phyloP scores from a whole-genome alignment of 2,329 filamentous ascomycete genomes.

The Chrysoporthe deuterocubensis region DNA sequence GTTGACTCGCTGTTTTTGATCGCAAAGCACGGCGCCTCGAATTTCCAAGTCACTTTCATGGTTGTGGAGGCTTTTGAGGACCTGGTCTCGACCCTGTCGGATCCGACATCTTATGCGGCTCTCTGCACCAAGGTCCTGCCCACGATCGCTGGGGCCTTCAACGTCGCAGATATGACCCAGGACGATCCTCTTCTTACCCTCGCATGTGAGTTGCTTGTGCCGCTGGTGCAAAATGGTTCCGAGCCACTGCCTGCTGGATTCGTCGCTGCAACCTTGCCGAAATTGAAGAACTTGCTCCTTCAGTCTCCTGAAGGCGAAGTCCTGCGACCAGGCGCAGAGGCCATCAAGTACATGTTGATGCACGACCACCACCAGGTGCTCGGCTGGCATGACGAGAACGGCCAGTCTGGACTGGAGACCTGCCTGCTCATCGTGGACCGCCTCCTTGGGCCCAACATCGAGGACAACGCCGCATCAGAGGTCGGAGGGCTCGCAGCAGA shows the following conservation, averaged over 20 bases:
- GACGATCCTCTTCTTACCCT: slow-evolving; percentile 79
- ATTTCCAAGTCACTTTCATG: slow-evolving; percentile 88
- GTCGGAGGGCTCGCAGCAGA: slow-evolving; percentile 93
- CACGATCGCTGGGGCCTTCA: slow-evolving; percentile 85
- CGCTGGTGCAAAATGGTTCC: slow-evolving; percentile 80
- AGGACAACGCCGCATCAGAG: slow-evolving; percentile 93
- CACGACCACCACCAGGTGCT: slow-evolving; percentile 92
- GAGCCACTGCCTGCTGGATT: slow-evolving; percentile 87
- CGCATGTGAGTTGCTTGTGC: slow-evolving; percentile 81
- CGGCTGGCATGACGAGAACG: slow-evolving; percentile 78
- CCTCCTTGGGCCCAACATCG: slow-evolving; percentile 79
- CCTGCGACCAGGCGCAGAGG: slow-evolving; percentile 81
- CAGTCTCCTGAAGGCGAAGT: slow-evolving; percentile 86
- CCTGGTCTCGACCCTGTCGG: slow-evolving; percentile 71
- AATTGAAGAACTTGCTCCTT: slow-evolving; percentile 81
- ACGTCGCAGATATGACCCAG: slow-evolving; percentile 82
- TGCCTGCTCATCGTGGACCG: slow-evolving; percentile 92
- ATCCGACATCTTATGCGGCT: slow-evolving; percentile 71
- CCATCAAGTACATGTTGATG: slow-evolving; percentile 85
- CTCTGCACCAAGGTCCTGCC: slow-evolving; percentile 88
- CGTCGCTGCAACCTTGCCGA: slow-evolving; percentile 82
- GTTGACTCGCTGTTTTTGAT: slow-evolving; percentile 86
- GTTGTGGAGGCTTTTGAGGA: slow-evolving; percentile 92
- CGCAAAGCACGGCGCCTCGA: slow-evolving; percentile 84
- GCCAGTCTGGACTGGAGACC: slow-evolving; percentile 84